Conservation (phyloP, 345 rosid genomes). For the Eucalyptus globulus region DNA sequence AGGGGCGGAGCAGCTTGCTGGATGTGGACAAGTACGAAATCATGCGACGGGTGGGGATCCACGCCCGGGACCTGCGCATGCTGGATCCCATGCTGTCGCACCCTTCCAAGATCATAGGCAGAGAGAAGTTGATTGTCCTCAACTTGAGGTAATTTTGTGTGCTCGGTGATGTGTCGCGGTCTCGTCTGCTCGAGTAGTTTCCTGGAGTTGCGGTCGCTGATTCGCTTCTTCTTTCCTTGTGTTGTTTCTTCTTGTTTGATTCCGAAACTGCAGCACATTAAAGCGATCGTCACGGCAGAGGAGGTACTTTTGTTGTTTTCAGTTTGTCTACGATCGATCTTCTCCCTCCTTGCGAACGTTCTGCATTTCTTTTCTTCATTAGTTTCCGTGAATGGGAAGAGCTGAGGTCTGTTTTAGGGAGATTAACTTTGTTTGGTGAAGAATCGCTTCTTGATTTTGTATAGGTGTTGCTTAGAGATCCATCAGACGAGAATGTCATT, state of each 20-base stretch:
- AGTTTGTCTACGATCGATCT: background rate
- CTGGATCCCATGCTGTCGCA: constrained; percentile 41
- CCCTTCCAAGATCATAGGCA: constrained; percentile 37
- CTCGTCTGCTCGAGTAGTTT: background rate
- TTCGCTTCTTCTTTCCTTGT: background rate
- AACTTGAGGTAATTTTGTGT: constrained; percentile 21
- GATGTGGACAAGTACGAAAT: constrained; percentile 43
- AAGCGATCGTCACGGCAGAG: constrained; percentile 45
- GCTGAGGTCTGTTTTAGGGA: background rate
- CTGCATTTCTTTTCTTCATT: background rate
- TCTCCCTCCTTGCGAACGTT: background rate
- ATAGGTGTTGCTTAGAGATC: constrained; percentile 45
- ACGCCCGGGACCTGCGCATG: constrained; percentile 49
- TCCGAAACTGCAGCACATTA: constrained; percentile 25
- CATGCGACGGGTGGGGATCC: constrained; percentile 44
- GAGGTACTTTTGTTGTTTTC: constrained; percentile 15
- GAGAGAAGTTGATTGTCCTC: constrained; percentile 41
- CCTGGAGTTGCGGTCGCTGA: background rate
- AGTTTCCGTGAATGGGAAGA: background rate
- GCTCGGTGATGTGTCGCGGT: background rate
- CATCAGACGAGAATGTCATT: constrained; percentile 29
- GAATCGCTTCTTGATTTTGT: background rate
- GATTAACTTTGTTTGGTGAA: background rate
- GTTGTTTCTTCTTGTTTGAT: background rate
- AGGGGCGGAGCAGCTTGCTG: constrained; percentile 15